phyloP scores from a whole-genome alignment of 169 alveolate genomes.

The Plasmodium knowlesi region DNA sequence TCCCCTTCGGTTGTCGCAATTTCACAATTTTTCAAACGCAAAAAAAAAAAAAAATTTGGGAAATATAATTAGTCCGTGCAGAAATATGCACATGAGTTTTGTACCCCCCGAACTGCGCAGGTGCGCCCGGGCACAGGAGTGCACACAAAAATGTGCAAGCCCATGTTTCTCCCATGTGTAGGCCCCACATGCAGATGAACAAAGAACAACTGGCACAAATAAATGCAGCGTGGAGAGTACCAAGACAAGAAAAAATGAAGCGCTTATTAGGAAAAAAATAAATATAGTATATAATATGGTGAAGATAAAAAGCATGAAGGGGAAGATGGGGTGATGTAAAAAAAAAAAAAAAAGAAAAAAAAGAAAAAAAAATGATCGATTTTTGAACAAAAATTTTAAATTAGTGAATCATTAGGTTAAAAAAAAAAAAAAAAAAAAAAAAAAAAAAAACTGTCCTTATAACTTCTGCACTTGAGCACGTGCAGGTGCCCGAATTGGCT shows the following conservation, averaged over 20 bases:
- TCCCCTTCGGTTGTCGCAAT: neutral
- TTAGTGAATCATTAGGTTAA: slow-evolving; percentile 48
- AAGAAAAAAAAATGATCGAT: neutral
- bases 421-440: neutral
- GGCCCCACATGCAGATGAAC: neutral
- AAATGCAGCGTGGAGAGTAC: neutral
- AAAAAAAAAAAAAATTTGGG: neutral
- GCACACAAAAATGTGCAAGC: neutral
- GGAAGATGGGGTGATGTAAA: neutral
- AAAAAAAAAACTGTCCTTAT: neutral
- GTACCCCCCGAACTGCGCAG: neutral
- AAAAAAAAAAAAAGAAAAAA: neutral
- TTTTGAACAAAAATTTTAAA: slow-evolving; percentile 8
- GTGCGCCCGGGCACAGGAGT: neutral
- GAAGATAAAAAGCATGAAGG: neutral
- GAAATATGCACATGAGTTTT: neutral
- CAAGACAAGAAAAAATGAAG: slow-evolving; percentile 39
- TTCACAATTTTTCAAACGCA: neutral
- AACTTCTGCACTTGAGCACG: neutral
- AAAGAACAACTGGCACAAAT: slow-evolving; percentile 18
- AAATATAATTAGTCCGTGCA: neutral
- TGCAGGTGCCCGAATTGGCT: neutral
- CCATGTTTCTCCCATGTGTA: neutral
- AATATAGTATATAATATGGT: neutral
- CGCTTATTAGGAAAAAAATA: slow-evolving; percentile 14